A percentile compares a stretch with the other conserved stretches of the same genome.
Evolutionary conservation across 352 stramenopile genomes (phyloP).

Genomic region (Thraustotheca clavata): DNA sequence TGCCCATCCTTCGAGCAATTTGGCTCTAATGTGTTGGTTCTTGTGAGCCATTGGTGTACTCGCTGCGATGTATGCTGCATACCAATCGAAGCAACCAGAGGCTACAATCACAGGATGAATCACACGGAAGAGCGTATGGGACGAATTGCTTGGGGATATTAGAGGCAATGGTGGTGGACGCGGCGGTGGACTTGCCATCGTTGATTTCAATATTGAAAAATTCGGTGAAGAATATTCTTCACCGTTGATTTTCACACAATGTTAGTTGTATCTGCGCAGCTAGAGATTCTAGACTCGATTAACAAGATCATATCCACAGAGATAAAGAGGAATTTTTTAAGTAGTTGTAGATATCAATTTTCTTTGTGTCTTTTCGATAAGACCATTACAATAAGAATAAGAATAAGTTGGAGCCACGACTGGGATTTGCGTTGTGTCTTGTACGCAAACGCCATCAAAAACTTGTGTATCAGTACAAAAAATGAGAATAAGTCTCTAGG

Average conservation of each 20-base stretch:
- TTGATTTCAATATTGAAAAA: not conserved
- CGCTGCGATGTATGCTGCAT: not conserved
- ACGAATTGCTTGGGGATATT: not conserved
- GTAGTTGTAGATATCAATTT: not conserved
- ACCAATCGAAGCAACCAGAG: constrained; percentile 10
- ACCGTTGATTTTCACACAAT: not conserved
- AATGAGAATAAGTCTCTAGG: no score
- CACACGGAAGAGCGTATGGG: constrained; percentile 7
- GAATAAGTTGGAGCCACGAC: no score
- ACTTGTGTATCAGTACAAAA: no score
- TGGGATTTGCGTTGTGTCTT: no score
- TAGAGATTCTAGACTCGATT: not conserved
- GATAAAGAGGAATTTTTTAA: not conserved
- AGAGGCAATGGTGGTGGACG: not conserved
- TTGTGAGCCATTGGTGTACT: not conserved
- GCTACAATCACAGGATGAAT: constrained; percentile 14
- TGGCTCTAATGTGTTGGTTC: constrained; percentile 1
- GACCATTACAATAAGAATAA: no score
- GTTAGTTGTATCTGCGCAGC: not conserved
- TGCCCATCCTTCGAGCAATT: constrained; percentile 11
- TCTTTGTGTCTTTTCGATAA: no score
- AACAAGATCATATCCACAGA: not conserved
- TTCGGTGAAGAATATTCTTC: not conserved
- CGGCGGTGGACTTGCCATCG: not conserved
- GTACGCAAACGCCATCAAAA: no score